phyloP scores from a whole-genome alignment of 176 grass and related monocot species.

The Rhynchospora pubera region DNA sequence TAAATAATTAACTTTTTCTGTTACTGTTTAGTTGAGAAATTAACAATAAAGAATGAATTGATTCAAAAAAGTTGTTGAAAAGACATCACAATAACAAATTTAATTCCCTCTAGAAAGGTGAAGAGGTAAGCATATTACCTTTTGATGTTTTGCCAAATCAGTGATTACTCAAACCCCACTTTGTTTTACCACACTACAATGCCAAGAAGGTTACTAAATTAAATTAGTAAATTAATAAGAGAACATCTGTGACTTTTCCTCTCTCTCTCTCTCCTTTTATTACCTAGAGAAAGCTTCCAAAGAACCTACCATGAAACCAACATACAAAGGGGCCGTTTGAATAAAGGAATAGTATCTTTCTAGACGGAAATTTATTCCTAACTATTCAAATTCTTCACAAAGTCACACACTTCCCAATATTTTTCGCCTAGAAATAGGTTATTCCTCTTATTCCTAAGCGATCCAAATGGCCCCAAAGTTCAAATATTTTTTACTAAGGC shows the following conservation, averaged over 20 bases:
- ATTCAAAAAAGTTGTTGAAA: not conserved
- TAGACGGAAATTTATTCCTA: too few relatives aligned
- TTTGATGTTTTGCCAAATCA: constrained; percentile 10
- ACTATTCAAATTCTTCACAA: too few relatives aligned
- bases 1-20: not conserved
- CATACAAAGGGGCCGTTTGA: too few relatives aligned
- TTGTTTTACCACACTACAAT: not conserved
- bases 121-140: not conserved
- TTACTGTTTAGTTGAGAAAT: not conserved
- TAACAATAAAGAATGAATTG: not conserved
- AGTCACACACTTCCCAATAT: too few relatives aligned
- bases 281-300: not conserved
- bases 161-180: constrained; percentile 3
- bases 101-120: not conserved
- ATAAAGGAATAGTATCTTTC: too few relatives aligned
- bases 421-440: too few relatives aligned
- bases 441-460: too few relatives aligned
- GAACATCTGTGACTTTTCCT: not conserved
- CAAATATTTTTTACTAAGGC: too few relatives aligned
- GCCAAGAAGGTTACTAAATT: not conserved
- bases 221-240: not conserved
- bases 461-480: too few relatives aligned
- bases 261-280: not conserved
- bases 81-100: not conserved
- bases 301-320: not conserved